Base-by-base conservation (phyloP, 2,329 filamentous ascomycete species). In the Curvularia eragrostidis region DNA sequence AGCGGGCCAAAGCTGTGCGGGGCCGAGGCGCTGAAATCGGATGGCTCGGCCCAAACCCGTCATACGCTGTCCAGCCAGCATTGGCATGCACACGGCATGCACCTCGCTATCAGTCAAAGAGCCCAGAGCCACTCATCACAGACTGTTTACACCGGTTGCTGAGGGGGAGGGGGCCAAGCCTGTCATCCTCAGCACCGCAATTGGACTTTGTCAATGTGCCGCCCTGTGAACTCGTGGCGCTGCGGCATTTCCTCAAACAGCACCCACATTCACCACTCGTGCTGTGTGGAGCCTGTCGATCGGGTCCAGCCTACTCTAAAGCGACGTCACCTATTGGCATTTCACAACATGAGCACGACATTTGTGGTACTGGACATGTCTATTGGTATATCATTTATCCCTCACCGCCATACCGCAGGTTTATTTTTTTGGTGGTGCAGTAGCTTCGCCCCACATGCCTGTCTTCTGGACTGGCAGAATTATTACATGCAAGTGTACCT, bases 11-110 rank as follows among this genome's bases (percentile, higher is more conserved):
- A 32, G 46, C 19, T 23, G 13, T 57, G 64, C 59, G 64, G 65
- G 66, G 67, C 63, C 63, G 62, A 50, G 54, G 55, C 61, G 52
- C 58, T 59, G 65, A 48, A 61, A 54, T 64, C 66, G 61, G 64
- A 59, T 61, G 52, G 46, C 50, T 68, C 65, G 67, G 66, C 58
- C 67, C 55, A 55, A 54, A 55, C 53, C 63, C 50, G 39, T 53
- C 53, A 38, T 48, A 36, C 34, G 42, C 30, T 19, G 43, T 28
- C 32, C 32, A 19, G 24, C 44, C 19, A 49, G 38, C 36, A 18
- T 38, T 43, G 46, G 56, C 51, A 55, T 54, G 53, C 41, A 56
- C 30, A 19, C 34, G 21, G 26, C 47, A 32, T 50, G 52, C 52
- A 52, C 23, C 36, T 54, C 21, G 42, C 19, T 42, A 54, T 54